Conservation (phyloP, 352 stramenopile species). For the Phytophthora ohioensis region DNA sequence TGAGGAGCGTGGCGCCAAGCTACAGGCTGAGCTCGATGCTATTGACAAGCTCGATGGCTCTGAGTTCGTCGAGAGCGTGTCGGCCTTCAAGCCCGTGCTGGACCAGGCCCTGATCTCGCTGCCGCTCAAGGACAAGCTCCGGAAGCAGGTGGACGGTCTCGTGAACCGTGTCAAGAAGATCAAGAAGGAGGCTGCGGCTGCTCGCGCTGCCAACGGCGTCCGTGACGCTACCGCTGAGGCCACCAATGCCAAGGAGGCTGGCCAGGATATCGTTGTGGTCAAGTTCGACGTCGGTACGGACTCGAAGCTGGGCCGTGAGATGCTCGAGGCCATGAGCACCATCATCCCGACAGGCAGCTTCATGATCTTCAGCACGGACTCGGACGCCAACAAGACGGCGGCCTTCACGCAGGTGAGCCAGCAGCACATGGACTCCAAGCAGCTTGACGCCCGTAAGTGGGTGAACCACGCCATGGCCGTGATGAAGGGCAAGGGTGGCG, state of each 20-base stretch:
- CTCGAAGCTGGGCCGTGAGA: constrained; percentile 95
- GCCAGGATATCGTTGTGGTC: constrained; percentile 84
- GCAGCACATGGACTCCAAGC: constrained; percentile 71
- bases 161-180: constrained; percentile 86
- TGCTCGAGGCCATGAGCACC: constrained; percentile 92
- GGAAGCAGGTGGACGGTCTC: constrained; percentile 77
- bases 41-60: constrained; percentile 76
- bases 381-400: constrained; percentile 93
- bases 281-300: constrained; percentile 94
- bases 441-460: constrained; percentile 94
- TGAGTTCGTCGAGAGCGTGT: constrained; percentile 90
- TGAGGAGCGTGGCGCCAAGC: constrained; percentile 81
- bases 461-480: constrained; percentile 91
- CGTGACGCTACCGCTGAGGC: constrained; percentile 62
- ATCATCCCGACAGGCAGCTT: constrained; percentile 89
- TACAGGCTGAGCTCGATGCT: constrained; percentile 82
- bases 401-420: constrained; percentile 94
- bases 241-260: constrained; percentile 65
- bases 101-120: constrained; percentile 91
- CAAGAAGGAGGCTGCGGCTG: constrained; percentile 77
- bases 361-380: constrained; percentile 93
- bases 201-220: constrained; percentile 77
- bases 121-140: constrained; percentile 89
- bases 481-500: constrained; percentile 96
- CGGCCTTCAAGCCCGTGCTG: constrained; percentile 92